Percentiles rank a stretch among this genome's conserved stretches.
phyloP scores from a whole-genome alignment of 108 stramenopile genomes.

The Phaeodactylum tricornutum region DNA sequence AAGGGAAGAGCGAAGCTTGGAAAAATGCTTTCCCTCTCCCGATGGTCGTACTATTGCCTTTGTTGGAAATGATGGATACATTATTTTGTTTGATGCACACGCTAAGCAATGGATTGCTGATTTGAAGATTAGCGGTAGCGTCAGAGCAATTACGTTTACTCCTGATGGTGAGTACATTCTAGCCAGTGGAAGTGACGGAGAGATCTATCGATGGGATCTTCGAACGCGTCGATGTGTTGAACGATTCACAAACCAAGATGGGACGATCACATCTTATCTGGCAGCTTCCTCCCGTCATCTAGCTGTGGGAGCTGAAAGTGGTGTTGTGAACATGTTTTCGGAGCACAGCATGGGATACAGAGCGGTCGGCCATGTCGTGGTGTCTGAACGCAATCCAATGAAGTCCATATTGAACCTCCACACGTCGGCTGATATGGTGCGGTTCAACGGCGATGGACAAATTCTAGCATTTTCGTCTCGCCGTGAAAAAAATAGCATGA shows the following conservation, averaged over 20 bases:
- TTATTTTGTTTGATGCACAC: conserved; percentile 70
- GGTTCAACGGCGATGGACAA: conserved; percentile 87
- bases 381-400: conserved; percentile 33
- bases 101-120: conserved; percentile 79
- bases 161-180: conserved; percentile 71
- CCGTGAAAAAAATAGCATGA: conserved; percentile 76
- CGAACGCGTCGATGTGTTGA: conserved; percentile 64
- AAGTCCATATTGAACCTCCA: conserved; percentile 95
- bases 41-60: conserved; percentile 83
- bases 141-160: conserved; percentile 72
- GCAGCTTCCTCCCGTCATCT: conserved; percentile 39
- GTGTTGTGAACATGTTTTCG: conserved; percentile 93
- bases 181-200: conserved; percentile 89
- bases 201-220: conserved; percentile 91
- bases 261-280: conserved; percentile 76
- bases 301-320: conserved; percentile 92
- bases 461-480: conserved; percentile 87
- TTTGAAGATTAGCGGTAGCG: conserved; percentile 90
- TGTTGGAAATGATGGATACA: conserved; percentile 89
- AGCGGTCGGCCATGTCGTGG: neutral
- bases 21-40: conserved; percentile 72
- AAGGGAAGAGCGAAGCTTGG: conserved; percentile 71
- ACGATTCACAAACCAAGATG: conserved; percentile 87
- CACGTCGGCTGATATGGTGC: conserved; percentile 64
- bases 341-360: too few relatives aligned